Base-by-base conservation (phyloP, 768 basidiomycete species). In the Clavulina sp. region DNA sequence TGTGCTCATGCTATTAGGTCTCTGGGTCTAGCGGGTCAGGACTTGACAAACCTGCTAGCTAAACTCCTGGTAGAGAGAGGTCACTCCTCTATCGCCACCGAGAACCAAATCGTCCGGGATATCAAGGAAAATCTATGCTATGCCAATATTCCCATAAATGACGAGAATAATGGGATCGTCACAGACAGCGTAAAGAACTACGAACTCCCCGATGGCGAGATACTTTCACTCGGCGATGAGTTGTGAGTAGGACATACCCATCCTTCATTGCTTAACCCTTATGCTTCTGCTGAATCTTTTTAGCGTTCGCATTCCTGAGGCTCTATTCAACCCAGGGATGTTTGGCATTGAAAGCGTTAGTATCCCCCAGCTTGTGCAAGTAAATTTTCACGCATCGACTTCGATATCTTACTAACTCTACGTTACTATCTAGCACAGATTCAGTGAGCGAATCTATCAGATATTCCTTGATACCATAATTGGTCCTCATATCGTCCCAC, bases 51-150 rank as follows among this genome's bases (percentile, higher is more conserved):
- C 41, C 62, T 62, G 59, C 59, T 64, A 44, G 57, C 60, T 60
- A 63, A 62, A 58, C 57, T 60, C 52, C 51, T 64, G 34, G 65
- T 66, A 61, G 69, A 70, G 62, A 64, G 68, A 51, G 70, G 70
- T 36, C 70, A 71, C 68, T 63, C 65, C 40, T 69, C 70, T 66
- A 69, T 68, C 59, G 69, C 68, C 57, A 66, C 69, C 23, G n/a
- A n/a, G n/a, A n/a, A n/a, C n/a, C n/a, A n/a, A n/a, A 68, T 64
- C 56, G 65, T 70, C 50, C 63, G 69, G 40, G 69, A 70, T 62
- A 71, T 71, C 65, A 70, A 71, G 66, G 70, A 71, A 65, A 70
- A 71, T 64, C 67, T 70, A 52, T 71, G 70, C 64, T 71, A 71
- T 62, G 69, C 70, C 57, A 69, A 69, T 48, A 65, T 71, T 55